These are phyloP conservation scores for Aspergillus sclerotiicarbonarius DNA, from an alignment of 495 filamentous ascomycete genomes.

Conservation along the genomic window DNA sequence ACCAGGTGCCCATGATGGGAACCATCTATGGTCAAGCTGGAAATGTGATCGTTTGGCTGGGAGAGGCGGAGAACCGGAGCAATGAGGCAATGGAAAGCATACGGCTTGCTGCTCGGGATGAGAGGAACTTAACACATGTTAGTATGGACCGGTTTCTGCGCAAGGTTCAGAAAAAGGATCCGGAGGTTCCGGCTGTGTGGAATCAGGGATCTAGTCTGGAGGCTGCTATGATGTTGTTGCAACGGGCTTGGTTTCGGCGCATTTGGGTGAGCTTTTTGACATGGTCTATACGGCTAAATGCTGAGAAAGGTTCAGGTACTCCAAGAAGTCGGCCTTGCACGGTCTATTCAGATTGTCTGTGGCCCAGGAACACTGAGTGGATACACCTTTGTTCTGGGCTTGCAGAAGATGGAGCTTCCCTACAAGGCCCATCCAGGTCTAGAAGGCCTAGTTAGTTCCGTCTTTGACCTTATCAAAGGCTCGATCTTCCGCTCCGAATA, in stretches of 20 bases:
- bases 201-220: background rate
- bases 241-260: conserved; percentile 27
- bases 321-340: conserved; percentile 32
- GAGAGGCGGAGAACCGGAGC: conserved; percentile 20
- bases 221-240: conserved; percentile 14
- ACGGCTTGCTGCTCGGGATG: conserved; percentile 8
- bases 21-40: conserved; percentile 31
- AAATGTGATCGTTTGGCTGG: conserved; percentile 38
- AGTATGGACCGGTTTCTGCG: background rate
- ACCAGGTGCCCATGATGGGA: conserved; percentile 21
- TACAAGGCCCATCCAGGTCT: background rate
- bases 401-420: background rate
- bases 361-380: conserved; percentile 25
- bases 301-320: conserved; percentile 21
- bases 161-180: background rate
- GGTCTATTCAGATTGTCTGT: conserved; percentile 25
- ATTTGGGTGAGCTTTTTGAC: conserved; percentile 28
- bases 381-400: conserved; percentile 11
- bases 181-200: background rate
- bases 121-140: background rate
- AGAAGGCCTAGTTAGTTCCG: background rate
- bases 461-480: background rate
- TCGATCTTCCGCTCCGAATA: background rate
- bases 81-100: conserved; percentile 2
- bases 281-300: background rate